Evolutionary conservation across 2,329 filamentous ascomycete genomes (phyloP).

Genomic region (Aspergillus ibericus): DNA sequence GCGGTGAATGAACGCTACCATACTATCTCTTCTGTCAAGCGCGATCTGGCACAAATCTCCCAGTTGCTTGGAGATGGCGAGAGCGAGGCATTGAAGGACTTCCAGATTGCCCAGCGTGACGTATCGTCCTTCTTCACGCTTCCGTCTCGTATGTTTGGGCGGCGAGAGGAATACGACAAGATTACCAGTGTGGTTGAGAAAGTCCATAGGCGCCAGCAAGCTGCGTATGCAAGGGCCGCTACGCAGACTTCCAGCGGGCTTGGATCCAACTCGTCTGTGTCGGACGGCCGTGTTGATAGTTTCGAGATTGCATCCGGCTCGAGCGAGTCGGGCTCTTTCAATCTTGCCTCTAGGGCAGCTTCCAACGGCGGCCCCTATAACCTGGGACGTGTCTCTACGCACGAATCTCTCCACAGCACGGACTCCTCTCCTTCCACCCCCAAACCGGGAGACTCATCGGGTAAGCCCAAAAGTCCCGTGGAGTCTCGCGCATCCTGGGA

Average conservation of each 20-base stretch:
- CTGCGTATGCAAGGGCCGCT: slow-evolving; percentile 32
- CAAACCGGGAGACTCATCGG: slow-evolving; percentile 25
- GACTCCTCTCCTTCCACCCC: slow-evolving; percentile 37
- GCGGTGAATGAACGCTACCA: slow-evolving; percentile 85
- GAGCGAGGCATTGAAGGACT: slow-evolving; percentile 66
- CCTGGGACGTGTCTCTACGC: slow-evolving; percentile 31
- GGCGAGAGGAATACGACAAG: slow-evolving; percentile 67
- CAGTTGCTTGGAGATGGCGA: slow-evolving; percentile 75
- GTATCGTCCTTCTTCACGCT: slow-evolving; percentile 90
- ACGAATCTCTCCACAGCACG: slow-evolving; percentile 37
- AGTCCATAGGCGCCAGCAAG: slow-evolving; percentile 65
- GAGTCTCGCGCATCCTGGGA: slow-evolving; percentile 40
- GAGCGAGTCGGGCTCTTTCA: slow-evolving; percentile 53
- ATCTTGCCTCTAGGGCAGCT: slow-evolving; percentile 38
- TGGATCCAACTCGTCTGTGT: slow-evolving; percentile 55
- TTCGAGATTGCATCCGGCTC: slow-evolving; percentile 55
- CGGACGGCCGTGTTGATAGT: slow-evolving; percentile 51
- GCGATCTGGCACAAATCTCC: slow-evolving; percentile 74
- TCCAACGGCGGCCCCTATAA: slow-evolving; percentile 35
- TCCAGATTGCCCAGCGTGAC: slow-evolving; percentile 77
- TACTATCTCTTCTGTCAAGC: slow-evolving; percentile 79
- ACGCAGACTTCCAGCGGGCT: slow-evolving; percentile 43
- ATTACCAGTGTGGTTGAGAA: slow-evolving; percentile 75
- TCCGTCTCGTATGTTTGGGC: slow-evolving; percentile 77
- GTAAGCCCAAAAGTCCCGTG: slow-evolving; percentile 37